Percentiles rank a stretch among this genome's conserved stretches.
phyloP scores from a whole-genome alignment of 305 asterid species.

The Fraxinus albicans region DNA sequence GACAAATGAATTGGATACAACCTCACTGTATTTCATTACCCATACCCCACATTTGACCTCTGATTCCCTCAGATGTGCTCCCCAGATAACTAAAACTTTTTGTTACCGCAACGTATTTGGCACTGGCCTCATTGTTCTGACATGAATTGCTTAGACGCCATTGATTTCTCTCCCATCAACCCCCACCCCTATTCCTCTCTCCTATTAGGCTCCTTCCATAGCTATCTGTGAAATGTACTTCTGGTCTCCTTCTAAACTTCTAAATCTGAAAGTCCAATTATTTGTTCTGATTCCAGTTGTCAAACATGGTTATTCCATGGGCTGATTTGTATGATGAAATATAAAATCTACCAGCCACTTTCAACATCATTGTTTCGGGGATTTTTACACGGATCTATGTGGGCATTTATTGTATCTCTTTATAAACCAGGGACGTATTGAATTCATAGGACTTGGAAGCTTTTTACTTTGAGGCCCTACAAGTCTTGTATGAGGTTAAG shows the following conservation, averaged over 20 bases:
- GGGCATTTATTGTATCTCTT: neutral
- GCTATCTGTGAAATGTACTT: neutral
- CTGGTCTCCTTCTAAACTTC: neutral
- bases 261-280: neutral
- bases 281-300: neutral
- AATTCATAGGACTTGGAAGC: neutral
- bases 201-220: neutral
- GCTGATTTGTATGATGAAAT: neutral
- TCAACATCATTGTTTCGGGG: neutral
- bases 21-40: neutral
- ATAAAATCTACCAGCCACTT: neutral
- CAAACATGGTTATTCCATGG: neutral
- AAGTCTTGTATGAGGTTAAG: neutral
- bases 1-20: neutral
- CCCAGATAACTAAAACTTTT: neutral
- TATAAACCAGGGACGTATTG: neutral
- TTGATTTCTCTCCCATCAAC: neutral
- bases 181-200: neutral
- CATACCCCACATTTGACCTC: neutral
- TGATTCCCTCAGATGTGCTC: neutral
- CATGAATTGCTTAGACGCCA: neutral
- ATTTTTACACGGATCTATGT: no score
- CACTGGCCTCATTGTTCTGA: neutral
- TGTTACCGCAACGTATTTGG: neutral
- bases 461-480: neutral